Base-by-base conservation (phyloP, 495 filamentous ascomycete species). In the Neurospora africana region DNA sequence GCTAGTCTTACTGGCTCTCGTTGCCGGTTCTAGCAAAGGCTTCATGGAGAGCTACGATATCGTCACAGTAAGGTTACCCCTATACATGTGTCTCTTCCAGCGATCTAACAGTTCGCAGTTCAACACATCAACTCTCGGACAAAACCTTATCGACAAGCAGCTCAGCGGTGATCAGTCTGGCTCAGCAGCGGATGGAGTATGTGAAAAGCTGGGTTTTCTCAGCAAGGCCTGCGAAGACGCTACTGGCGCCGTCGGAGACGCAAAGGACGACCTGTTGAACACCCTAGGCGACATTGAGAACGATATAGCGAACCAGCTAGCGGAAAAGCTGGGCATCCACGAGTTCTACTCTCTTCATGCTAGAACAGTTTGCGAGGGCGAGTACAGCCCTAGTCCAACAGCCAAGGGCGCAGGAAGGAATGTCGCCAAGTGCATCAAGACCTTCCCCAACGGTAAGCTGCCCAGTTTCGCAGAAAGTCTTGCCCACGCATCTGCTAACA, bases 311-410 rank as follows among this genome's bases (percentile, higher is more conserved):
- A 84, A 86, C 73, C 75, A 82, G 43, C 69, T 88, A 17, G 82
- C 84, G 2, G 74, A 80, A 6, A 74, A 83, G 4, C 83, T 89
- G 6, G 87, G 87, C 17, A 84, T 92, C 69, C 83, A 87, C n/a
- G 85, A 92, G 74, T 96, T 90, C 81, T 95, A 95, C 80, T 89
- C 88, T 47, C 76, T 89, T 27, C 91, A 95, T 75, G 76, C 93
- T 69, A 86, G 93, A 80, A 84, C 88, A 71, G 86, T 89, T 76
- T 95, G 93, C 74, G 79, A 87, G 73, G 92, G 93, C 47, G 76
- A 83, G 76, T 89, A 86, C 82, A 77, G 77, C 27, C 88, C 87
- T 1, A 84, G 84, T 72, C 83, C 82, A 9, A 90, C 88, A 2
- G 76, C 82, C 17, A 72, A 80, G 9, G 76, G 78, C 5, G 80